Percentiles rank a stretch among this genome's conserved stretches.
phyloP scores from a whole-genome alignment of 495 filamentous ascomycete genomes.

The Rhypophila decipiens region DNA sequence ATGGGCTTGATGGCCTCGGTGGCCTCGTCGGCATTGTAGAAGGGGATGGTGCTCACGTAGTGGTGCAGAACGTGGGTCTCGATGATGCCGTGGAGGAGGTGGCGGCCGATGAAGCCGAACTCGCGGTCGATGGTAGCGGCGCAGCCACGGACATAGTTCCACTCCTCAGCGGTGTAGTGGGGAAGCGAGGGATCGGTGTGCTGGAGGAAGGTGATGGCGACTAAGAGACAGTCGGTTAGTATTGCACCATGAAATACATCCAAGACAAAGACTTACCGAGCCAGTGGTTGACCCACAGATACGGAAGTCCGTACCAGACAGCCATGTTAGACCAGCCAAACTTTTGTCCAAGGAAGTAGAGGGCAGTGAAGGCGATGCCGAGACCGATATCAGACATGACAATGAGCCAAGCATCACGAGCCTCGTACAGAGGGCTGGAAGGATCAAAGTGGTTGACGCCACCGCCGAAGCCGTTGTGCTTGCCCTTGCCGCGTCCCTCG shows the following conservation, averaged over 20 bases:
- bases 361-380: conserved; percentile 44
- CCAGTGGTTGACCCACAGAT: conserved; percentile 99
- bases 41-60: conserved; percentile 77
- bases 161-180: conserved; percentile 70
- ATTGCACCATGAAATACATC: neutral
- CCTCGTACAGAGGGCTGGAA: conserved; percentile 81
- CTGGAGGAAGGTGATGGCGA: conserved; percentile 83
- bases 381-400: conserved; percentile 78
- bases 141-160: conserved; percentile 82
- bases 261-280: conserved; percentile 51
- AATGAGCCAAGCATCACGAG: conserved; percentile 78
- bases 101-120: conserved; percentile 81
- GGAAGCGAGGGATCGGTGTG: conserved; percentile 82
- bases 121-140: conserved; percentile 85
- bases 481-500: conserved; percentile 86
- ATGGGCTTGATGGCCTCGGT: conserved; percentile 75
- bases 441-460: conserved; percentile 96
- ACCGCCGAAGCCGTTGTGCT: conserved; percentile 69
- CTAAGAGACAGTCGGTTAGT: conserved; percentile 38
- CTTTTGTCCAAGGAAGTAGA: conserved; percentile 57
- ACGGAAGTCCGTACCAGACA: conserved; percentile 92
- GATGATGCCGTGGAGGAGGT: conserved; percentile 84
- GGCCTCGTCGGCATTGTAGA: conserved; percentile 88
- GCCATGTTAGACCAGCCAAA: conserved; percentile 81
- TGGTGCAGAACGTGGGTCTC: conserved; percentile 91